Evolutionary conservation across 2,329 filamentous ascomycete genomes (phyloP).

Genomic region (Dothideomycetes sp.): DNA sequence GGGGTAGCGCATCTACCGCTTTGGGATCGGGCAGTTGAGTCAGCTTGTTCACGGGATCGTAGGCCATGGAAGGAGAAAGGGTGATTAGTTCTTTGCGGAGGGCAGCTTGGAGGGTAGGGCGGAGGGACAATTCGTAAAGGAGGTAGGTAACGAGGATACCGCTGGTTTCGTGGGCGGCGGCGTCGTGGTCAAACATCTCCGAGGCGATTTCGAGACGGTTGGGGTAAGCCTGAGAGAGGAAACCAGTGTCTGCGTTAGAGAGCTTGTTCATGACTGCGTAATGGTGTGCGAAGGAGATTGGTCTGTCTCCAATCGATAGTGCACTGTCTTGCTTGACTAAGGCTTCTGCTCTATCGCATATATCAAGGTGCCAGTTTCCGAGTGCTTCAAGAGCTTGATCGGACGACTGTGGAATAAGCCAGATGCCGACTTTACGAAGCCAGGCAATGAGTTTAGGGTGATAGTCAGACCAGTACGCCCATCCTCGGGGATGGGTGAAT

Average conservation of each 20-base stretch:
- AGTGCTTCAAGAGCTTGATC: conserved; percentile 54
- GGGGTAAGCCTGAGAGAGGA: background rate
- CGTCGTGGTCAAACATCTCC: conserved; percentile 61
- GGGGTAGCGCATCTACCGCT: conserved; percentile 31
- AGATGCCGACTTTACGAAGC: conserved; percentile 40
- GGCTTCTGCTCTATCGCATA: conserved; percentile 39
- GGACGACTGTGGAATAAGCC: conserved; percentile 54
- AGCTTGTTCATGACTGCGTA: conserved; percentile 28
- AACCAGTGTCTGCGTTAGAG: conserved; percentile 15
- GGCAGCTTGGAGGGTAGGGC: conserved; percentile 16
- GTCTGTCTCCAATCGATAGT: conserved; percentile 20
- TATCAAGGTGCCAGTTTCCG: conserved; percentile 48
- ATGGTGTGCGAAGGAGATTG: conserved; percentile 45
- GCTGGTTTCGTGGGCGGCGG: conserved; percentile 65
- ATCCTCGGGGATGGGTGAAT: too few species aligned
- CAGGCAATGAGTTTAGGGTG: conserved; percentile 46
- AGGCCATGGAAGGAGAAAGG: background rate
- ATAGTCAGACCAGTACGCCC: conserved; percentile 61
- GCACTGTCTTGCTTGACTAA: conserved; percentile 23
- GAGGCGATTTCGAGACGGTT: conserved; percentile 34
- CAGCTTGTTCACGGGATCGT: background rate
- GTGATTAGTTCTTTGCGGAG: conserved; percentile 29
- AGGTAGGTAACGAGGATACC: conserved; percentile 53
- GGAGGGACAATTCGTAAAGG: conserved; percentile 34
- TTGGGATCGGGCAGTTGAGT: conserved; percentile 14